Base-by-base conservation (phyloP, 768 basidiomycete species). In the Rickenella mellea region DNA sequence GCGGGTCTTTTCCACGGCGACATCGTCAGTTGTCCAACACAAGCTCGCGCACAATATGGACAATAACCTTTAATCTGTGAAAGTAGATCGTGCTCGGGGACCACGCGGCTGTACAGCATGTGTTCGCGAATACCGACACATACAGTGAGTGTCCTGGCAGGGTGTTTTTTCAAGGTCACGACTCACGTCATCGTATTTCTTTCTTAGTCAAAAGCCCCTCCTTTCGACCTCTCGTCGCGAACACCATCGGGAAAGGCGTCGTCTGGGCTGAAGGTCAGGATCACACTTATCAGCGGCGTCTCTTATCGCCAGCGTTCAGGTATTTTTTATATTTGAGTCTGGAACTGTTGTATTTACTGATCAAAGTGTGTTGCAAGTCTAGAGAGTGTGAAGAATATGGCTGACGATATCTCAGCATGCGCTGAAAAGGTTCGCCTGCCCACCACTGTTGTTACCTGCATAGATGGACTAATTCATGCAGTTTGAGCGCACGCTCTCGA, bases 1-100 rank as follows among this genome's bases (percentile, higher is more conserved):
- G 63, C 52, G 24, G 65, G 64, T 7, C 51, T 65, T 35, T 61
- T 62, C 40, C 64, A 65, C 43, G 52, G 53, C 7, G 64, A 66
- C 48, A 63, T 67, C 47, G 65, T 63, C 31, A 20, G 60, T 54
- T 6, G 24, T 28, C n/a, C n/a, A n/a, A n/a, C 22, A 8, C 24
- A 25, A 12, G 9, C 12, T 10, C 35, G 15, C 20, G 39, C 41
- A 29, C 22, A 42, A 25, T 27, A 12, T 10, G 15, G 11, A 6
- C n/a, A n/a, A 3, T 10, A 35, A 19, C 4, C 7, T 20, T 38
- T 28, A 14, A 43, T 6, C 35, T 11, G 14, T 19, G 22, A 26
- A 19, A 12, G 5, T 41, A 66, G 63, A 52, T 65, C 39, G 53
- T 66, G 37, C 58, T 56, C 5, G 51, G 60, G 10, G 64, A 67